A percentile compares a stretch with the other conserved stretches of the same genome.
Conservation (phyloP, 164 flowering plant genomes). For the Kalanchoe fedtschenkoi region DNA sequence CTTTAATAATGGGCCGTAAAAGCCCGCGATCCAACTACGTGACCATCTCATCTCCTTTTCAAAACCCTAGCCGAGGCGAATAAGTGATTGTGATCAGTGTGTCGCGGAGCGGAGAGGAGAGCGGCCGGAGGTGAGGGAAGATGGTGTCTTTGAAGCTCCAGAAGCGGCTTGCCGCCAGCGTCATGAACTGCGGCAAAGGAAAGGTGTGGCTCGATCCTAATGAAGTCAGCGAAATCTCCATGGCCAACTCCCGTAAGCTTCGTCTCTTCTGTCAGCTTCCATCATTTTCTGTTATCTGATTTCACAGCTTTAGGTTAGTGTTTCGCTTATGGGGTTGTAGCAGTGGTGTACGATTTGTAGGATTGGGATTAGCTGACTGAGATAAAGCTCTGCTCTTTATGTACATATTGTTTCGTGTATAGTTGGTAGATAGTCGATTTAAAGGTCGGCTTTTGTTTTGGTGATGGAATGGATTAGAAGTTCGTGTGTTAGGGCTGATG, state of each 20-base stretch:
- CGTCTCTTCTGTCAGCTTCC: not conserved
- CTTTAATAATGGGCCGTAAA: too few relatives aligned
- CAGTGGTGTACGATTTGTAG: not conserved
- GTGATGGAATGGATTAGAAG: not conserved
- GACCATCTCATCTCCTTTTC: too few relatives aligned
- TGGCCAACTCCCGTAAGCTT: conserved; percentile 29
- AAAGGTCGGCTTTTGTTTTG: not conserved
- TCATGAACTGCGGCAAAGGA: conserved; percentile 26
- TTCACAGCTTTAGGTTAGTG: not conserved
- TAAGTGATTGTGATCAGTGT: too few relatives aligned
- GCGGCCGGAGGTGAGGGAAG: not conserved
- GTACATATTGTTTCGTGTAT: too few relatives aligned
- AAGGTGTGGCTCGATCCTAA: conserved; percentile 38
- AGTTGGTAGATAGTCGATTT: not conserved
- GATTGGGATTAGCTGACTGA: not conserved
- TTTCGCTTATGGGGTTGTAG: not conserved
- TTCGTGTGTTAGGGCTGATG: not conserved
- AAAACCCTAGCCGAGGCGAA: not conserved
- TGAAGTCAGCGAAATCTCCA: conserved; percentile 17
- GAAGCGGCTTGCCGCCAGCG: conserved; percentile 28
- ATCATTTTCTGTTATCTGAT: not conserved
- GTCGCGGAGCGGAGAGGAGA: too few relatives aligned
- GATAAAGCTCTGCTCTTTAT: too few relatives aligned
- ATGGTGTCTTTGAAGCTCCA: conserved; percentile 33
- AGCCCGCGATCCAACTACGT: too few relatives aligned